Percentiles rank a stretch among this genome's conserved stretches.
Evolutionary conservation across 2,329 filamentous ascomycete genomes (phyloP).

Genomic region (Cytospora leucostoma): DNA sequence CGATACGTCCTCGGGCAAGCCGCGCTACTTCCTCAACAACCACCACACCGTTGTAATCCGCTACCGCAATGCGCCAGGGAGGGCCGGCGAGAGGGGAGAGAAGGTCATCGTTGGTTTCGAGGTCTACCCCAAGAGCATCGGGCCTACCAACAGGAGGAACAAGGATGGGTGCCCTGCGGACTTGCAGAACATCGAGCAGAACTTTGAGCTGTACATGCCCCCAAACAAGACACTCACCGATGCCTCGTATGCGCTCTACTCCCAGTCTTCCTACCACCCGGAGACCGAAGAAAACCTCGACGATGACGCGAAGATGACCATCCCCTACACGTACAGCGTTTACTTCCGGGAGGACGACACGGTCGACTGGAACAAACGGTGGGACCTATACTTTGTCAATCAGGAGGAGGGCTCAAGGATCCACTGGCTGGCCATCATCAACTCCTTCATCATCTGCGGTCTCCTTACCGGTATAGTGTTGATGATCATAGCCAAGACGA

Average conservation of each 20-base stretch:
- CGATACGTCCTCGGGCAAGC: conserved; percentile 61
- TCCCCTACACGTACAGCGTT: conserved; percentile 87
- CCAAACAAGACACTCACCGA: conserved; percentile 60
- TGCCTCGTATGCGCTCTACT: conserved; percentile 42
- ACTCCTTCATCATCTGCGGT: conserved; percentile 81
- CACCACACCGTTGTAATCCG: conserved; percentile 84
- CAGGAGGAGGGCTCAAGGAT: conserved; percentile 79
- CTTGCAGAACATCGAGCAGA: conserved; percentile 62
- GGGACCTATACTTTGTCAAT: conserved; percentile 89
- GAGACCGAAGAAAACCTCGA: conserved; percentile 56
- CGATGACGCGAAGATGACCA: conserved; percentile 66
- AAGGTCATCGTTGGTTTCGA: conserved; percentile 88
- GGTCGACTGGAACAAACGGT: conserved; percentile 80
- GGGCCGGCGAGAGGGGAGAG: conserved; percentile 67
- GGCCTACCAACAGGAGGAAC: conserved; percentile 58
- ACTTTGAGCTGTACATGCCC: conserved; percentile 69
- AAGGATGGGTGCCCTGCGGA: conserved; percentile 68
- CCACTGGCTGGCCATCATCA: conserved; percentile 87
- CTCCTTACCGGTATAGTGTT: conserved; percentile 77
- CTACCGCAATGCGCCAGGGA: conserved; percentile 70
- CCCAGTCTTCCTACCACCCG: conserved; percentile 61
- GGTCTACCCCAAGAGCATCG: conserved; percentile 84
- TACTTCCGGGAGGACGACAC: conserved; percentile 83
- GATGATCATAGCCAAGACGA: conserved; percentile 77
- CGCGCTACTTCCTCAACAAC: conserved; percentile 78